A percentile compares a stretch with the other conserved stretches of the same genome.
Evolutionary conservation across 2,329 filamentous ascomycete species (phyloP).

Genomic region (Apiospora arundinis): DNA sequence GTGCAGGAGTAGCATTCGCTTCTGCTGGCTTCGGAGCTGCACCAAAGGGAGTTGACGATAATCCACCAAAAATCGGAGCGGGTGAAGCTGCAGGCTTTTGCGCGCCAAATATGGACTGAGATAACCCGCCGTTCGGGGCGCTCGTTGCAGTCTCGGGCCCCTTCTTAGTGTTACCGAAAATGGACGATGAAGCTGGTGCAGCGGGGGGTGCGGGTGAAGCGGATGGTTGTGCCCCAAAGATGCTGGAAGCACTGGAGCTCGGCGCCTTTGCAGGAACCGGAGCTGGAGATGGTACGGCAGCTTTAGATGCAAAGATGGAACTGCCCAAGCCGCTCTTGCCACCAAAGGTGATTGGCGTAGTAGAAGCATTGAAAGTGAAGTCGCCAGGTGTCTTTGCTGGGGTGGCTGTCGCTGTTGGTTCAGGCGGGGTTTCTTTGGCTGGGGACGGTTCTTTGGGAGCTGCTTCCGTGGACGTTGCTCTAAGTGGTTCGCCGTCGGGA

Average conservation of each 20-base stretch:
- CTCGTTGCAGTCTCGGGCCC: conserved; percentile 31
- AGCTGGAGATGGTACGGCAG: conserved; percentile 28
- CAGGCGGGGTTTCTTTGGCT: conserved; percentile 26
- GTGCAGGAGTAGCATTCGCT: conserved; percentile 23
- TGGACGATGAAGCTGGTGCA: conserved; percentile 24
- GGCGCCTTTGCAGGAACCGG: not conserved
- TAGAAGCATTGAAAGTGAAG: conserved; percentile 41
- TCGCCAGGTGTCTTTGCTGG: conserved; percentile 40
- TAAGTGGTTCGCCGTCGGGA: conserved; percentile 40
- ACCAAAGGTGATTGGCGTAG: conserved; percentile 39
- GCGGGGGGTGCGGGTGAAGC: conserved; percentile 29
- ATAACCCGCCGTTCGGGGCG: conserved; percentile 22
- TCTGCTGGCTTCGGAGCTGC: conserved; percentile 25
- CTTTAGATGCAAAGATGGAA: conserved; percentile 44
- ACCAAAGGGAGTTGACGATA: conserved; percentile 27
- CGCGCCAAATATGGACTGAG: conserved; percentile 33
- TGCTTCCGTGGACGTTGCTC: conserved; percentile 32
- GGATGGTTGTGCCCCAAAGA: conserved; percentile 44
- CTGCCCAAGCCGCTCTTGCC: conserved; percentile 2
- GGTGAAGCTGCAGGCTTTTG: conserved; percentile 30
- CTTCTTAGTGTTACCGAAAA: conserved; percentile 33
- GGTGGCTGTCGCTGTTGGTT: conserved; percentile 30
- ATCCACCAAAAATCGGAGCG: conserved; percentile 26
- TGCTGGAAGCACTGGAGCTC: conserved; percentile 26
- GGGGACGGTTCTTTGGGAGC: conserved; percentile 27